These are phyloP conservation scores for Aspergillus egyptiacus DNA, from an alignment of 495 filamentous ascomycete species.

Conservation along the genomic window DNA sequence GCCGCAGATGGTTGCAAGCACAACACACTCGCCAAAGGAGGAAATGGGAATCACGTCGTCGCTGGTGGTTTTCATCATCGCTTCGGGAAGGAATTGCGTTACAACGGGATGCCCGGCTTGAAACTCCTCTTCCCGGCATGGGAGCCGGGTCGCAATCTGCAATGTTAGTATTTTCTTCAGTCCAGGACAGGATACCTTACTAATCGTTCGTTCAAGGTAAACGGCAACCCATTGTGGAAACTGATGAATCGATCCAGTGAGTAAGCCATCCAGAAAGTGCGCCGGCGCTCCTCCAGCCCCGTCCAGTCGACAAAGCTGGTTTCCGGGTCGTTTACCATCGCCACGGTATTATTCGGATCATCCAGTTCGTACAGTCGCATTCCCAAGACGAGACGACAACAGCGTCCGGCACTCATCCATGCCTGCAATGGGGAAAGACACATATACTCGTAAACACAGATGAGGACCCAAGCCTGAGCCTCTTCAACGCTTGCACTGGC, in stretches of 20 bases:
- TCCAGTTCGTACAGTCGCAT: slow-evolving; percentile 47
- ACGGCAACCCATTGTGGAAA: slow-evolving; percentile 39
- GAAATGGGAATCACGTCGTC: slow-evolving; percentile 21
- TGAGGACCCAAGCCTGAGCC: slow-evolving; percentile 50
- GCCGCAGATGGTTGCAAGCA: slow-evolving; percentile 44
- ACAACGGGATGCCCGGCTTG: slow-evolving; percentile 42
- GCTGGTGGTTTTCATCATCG: slow-evolving; percentile 20
- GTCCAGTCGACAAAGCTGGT: slow-evolving; percentile 20
- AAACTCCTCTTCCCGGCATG: slow-evolving; percentile 42
- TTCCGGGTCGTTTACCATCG: slow-evolving; percentile 11
- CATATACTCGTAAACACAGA: slow-evolving; percentile 50
- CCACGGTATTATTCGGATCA: slow-evolving; percentile 16
- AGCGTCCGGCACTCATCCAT: slow-evolving; percentile 50
- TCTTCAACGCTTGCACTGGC: slow-evolving; percentile 29
- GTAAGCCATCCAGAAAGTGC: slow-evolving; percentile 54
- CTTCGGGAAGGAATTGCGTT: slow-evolving; percentile 40
- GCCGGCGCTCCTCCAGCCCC: slow-evolving; percentile 43
- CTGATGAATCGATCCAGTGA: slow-evolving; percentile 49
- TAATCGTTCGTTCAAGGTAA: slow-evolving; percentile 46
- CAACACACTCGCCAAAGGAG: slow-evolving; percentile 42
- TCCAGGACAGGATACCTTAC: slow-evolving; percentile 22
- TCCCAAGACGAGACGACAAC: slow-evolving; percentile 48
- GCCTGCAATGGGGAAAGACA: slow-evolving; percentile 40
- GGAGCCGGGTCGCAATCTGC: slow-evolving; percentile 21
- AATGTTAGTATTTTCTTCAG: background rate